Base-by-base conservation (phyloP, 2,329 filamentous ascomycete species). In the Cytospora leucostoma region DNA sequence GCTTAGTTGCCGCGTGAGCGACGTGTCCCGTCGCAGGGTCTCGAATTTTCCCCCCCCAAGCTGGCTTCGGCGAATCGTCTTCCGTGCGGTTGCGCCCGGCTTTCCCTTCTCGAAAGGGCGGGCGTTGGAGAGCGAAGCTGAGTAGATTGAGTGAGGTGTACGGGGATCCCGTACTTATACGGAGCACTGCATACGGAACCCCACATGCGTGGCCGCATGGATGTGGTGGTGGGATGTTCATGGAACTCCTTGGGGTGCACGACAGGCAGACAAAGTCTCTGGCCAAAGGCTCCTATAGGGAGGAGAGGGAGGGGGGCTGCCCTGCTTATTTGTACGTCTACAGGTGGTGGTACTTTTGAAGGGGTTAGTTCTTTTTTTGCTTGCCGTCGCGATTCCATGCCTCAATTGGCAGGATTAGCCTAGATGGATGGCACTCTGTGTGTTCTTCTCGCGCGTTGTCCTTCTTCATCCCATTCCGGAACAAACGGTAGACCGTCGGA, bases 401-500 rank as follows among this genome's bases (percentile, higher is more conserved):
- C n/a, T 10, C 33, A 40, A 33, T 32, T 44, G 61, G 64, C 61
- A 66, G 53, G 61, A 64, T 61, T 61, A 66, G 64, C 57, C 44
- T 47, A 47, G 27, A 47, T 12, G 11, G 27, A 47, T 12, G 11
- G 12, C 8, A 8, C 64, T 61, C 59, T 58, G 27, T 17, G 11
- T 21, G 21, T 40, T 40, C 7, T 40, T 40, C 12, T 40, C 15
- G 15, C 38, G 15, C 17, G 4, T 40, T 40, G n/a, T 17, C 38
- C 19, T 21, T 21, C 5, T 47, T 12, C 27, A 27, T 47, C 44
- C n/a, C 44, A 10, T 10, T 21, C n/a, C n/a, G 44, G 35, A 27
- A 47, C 33, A 32, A 57, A 56, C 64, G 64, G 55, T 61, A 58
- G 38, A 64, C 61, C 64, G 61, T 66, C 55, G 64, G 64, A 61